A percentile compares a stretch with the other conserved stretches of the same genome.
These are phyloP conservation scores for Solanum verrucosum DNA, from an alignment of 257 asterid species.

Conservation along the genomic window DNA sequence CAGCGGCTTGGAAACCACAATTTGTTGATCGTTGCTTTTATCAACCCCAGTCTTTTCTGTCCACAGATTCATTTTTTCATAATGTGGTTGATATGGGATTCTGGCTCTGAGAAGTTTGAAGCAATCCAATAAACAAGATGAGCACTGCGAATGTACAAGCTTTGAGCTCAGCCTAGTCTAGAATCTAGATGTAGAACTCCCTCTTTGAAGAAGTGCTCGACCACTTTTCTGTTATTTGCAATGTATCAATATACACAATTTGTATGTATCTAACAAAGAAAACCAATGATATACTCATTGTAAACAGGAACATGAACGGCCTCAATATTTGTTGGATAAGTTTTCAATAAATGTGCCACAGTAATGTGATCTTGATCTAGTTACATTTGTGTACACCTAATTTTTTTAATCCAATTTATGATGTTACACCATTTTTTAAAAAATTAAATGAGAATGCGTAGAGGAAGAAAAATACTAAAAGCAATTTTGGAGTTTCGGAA, in stretches of 20 bases:
- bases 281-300: constrained; percentile 15
- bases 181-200: neutral
- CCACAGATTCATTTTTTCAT: constrained; percentile 9
- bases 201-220: neutral
- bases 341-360: neutral
- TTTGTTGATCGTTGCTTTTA: neutral
- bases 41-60: neutral
- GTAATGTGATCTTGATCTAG: neutral
- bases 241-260: neutral
- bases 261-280: constrained; percentile 4
- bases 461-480: too few species aligned
- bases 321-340: neutral
- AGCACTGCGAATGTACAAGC: constrained; percentile 1
- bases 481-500: too few species aligned
- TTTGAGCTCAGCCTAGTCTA: neutral
- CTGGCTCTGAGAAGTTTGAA: neutral
- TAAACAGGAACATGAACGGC: neutral
- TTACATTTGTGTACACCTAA: too few species aligned
- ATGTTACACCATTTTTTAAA: too few species aligned
- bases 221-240: neutral
- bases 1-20: constrained; percentile 86
- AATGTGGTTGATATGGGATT: neutral
- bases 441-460: too few species aligned
- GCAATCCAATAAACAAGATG: constrained; percentile 1
- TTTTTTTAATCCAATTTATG: too few species aligned